Conservation (phyloP, 768 basidiomycete species). For the Crassisporium funariophilum region DNA sequence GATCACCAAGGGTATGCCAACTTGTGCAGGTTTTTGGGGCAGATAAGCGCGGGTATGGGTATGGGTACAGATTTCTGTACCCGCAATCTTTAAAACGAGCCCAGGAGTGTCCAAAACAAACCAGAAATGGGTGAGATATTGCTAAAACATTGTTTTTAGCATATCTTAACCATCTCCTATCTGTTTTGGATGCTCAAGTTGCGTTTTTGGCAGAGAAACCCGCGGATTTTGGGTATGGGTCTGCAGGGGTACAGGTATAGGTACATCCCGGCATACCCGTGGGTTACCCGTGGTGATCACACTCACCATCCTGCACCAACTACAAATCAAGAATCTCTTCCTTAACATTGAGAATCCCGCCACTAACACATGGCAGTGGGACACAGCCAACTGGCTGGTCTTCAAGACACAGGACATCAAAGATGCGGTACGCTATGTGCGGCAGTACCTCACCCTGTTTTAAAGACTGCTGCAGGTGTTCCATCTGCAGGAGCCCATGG, state of each 20-base stretch:
- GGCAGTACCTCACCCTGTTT: too few relatives aligned
- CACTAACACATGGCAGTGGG: too few relatives aligned
- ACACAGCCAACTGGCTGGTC: too few relatives aligned
- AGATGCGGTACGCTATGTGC: too few relatives aligned
- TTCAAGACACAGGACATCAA: too few relatives aligned
- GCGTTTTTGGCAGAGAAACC: neutral
- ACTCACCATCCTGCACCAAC: neutral
- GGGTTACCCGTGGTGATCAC: neutral
- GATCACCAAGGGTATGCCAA: constrained; percentile 1
- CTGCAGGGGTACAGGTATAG: neutral
- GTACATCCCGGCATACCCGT: neutral
- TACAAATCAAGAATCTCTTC: neutral
- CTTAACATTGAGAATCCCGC: too few relatives aligned
- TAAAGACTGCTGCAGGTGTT: too few relatives aligned
- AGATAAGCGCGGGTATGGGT: neutral
- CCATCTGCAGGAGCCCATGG: too few relatives aligned
- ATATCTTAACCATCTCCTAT: neutral
- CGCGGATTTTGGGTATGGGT: neutral
- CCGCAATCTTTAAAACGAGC: neutral
- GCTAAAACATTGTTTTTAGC: neutral
- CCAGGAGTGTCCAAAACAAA: neutral
- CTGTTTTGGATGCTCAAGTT: neutral
- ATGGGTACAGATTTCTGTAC: neutral
- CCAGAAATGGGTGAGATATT: neutral
- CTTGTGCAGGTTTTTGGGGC: neutral